Conservation (phyloP, 768 basidiomycete species). For the Termitomyces titanicus region DNA sequence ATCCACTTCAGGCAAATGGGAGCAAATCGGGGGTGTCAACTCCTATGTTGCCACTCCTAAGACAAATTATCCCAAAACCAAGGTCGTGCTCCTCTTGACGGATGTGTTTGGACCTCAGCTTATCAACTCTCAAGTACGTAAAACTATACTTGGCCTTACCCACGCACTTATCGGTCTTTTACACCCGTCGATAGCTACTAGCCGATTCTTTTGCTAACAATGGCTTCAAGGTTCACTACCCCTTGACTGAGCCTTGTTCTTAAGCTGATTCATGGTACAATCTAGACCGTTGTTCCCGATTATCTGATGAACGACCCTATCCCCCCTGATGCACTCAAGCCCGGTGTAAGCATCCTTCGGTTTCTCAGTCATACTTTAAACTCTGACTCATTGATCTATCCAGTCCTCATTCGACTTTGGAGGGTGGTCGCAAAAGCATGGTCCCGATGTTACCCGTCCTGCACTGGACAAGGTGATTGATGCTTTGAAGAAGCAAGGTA, state of each 20-base stretch:
- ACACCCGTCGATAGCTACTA: conserved; percentile 26
- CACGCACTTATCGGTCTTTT: neutral
- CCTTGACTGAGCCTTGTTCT: neutral
- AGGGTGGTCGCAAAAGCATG: conserved; percentile 44
- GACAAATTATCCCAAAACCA: conserved; percentile 47
- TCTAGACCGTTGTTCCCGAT: conserved; percentile 37
- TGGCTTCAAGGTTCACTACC: conserved; percentile 41
- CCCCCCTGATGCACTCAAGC: conserved; percentile 30
- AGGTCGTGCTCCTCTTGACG: conserved; percentile 50
- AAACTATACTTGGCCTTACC: neutral
- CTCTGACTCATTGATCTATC: neutral
- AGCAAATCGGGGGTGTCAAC: conserved; percentile 42
- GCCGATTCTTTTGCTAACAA: conserved; percentile 42
- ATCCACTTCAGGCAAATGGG: conserved; percentile 41
- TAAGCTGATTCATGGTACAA: neutral
- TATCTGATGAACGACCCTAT: conserved; percentile 39
- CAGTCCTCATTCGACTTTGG: conserved; percentile 33
- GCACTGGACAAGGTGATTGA: conserved; percentile 51
- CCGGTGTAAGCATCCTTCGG: conserved; percentile 20
- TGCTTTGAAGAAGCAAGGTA: conserved; percentile 54
- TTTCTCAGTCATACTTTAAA: neutral
- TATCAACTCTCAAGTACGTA: conserved; percentile 39
- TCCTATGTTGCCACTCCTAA: conserved; percentile 54
- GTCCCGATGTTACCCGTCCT: conserved; percentile 37
- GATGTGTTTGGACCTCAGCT: conserved; percentile 52